Conservation (phyloP, 2,329 filamentous ascomycete species). For the Fusarium odoratissimum region DNA sequence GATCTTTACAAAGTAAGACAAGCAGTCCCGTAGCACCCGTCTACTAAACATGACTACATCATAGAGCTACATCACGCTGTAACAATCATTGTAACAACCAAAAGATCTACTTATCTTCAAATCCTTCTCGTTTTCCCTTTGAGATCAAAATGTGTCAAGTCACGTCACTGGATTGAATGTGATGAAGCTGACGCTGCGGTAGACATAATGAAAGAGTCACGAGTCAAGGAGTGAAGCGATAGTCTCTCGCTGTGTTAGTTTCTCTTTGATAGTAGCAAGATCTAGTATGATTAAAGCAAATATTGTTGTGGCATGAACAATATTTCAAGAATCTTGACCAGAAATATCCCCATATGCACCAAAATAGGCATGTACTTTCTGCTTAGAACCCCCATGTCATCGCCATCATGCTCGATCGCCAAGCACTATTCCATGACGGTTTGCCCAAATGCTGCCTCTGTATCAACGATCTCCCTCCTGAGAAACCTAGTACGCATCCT, state of each 20-base stretch:
- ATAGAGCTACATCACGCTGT: background rate
- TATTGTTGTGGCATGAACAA: background rate
- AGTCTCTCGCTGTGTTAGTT: background rate
- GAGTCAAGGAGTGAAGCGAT: background rate
- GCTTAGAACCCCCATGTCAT: no score
- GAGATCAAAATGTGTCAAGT: accelerated
- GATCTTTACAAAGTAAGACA: background rate
- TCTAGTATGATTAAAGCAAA: background rate
- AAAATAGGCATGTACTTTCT: no score
- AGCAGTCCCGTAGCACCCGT: background rate
- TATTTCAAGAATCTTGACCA: background rate
- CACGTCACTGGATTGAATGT: accelerated
- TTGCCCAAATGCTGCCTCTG: no score
- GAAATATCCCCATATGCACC: no score
- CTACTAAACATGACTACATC: background rate
- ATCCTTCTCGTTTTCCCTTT: accelerated
- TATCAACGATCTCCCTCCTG: no score
- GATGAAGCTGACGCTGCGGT: background rate
- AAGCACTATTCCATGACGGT: no score
- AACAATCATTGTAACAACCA: no score
- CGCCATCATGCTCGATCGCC: no score
- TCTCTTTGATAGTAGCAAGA: background rate
- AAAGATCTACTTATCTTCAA: background rate
- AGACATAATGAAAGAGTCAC: background rate
- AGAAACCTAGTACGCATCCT: no score